phyloP scores from a whole-genome alignment of 352 stramenopile genomes.

The Phytophthora boehmeriae region DNA sequence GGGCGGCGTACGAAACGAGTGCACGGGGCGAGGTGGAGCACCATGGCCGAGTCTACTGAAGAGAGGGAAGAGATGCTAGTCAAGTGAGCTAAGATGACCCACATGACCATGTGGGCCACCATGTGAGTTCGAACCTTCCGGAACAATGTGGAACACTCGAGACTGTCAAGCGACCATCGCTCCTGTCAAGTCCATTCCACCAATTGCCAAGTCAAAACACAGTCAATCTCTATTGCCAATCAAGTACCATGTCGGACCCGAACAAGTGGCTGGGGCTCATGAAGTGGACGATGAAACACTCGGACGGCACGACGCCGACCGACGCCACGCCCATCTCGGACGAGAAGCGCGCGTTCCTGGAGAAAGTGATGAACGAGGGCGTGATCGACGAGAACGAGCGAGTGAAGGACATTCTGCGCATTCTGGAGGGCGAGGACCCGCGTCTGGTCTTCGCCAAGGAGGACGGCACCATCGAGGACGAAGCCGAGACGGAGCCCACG shows the following conservation, averaged over 20 bases:
- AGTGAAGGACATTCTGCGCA: slow-evolving; percentile 84
- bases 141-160: too few species aligned
- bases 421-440: slow-evolving; percentile 80
- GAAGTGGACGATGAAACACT: slow-evolving; percentile 90
- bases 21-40: slow-evolving; percentile 12
- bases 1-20: slow-evolving; percentile 3
- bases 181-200: background rate
- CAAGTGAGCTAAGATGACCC: background rate
- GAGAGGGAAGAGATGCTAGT: background rate
- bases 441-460: slow-evolving; percentile 63
- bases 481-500: slow-evolving; percentile 38
- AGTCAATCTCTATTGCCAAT: background rate
- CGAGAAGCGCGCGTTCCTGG: slow-evolving; percentile 79
- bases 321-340: slow-evolving; percentile 73
- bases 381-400: slow-evolving; percentile 88
- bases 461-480: slow-evolving; percentile 40
- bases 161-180: background rate
- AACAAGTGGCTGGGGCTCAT: slow-evolving; percentile 90
- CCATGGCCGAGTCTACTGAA: background rate
- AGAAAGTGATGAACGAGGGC: slow-evolving; percentile 85
- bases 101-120: too few species aligned
- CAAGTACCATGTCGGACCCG: slow-evolving; percentile 48
- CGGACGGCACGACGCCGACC: slow-evolving; percentile 75
- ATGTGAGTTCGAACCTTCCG: too few species aligned
- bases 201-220: background rate